Percentiles rank a stretch among this genome's conserved stretches.
Evolutionary conservation across 2,329 filamentous ascomycete genomes (phyloP).

Genomic region (Neopestalotiopsis sp.): DNA sequence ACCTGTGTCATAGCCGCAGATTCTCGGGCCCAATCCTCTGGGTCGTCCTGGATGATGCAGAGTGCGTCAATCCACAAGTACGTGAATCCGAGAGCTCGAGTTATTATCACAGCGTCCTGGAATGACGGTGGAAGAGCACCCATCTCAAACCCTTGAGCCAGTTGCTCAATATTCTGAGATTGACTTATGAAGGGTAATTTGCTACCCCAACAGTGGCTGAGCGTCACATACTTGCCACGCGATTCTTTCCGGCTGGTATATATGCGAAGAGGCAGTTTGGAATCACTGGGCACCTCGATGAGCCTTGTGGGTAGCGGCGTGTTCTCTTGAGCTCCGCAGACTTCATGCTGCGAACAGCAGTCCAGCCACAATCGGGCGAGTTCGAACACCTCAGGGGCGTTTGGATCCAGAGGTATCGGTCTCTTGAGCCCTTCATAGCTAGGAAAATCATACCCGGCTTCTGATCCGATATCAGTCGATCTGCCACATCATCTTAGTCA

Average conservation of each 20-base stretch:
- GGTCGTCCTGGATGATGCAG: constrained; percentile 22
- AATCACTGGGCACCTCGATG: background rate
- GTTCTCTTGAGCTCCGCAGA: background rate
- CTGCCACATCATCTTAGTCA: background rate
- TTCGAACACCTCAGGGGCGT: background rate
- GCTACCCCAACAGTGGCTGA: constrained; percentile 18
- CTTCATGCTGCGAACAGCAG: background rate
- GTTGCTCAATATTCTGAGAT: background rate
- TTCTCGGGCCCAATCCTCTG: constrained; percentile 19
- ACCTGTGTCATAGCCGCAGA: background rate
- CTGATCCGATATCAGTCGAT: background rate
- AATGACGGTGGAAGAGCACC: background rate
- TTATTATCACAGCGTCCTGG: constrained; percentile 8
- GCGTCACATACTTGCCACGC: background rate
- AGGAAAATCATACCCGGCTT: background rate
- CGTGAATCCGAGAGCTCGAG: constrained; percentile 8
- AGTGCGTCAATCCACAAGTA: constrained; percentile 26
- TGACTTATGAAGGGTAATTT: background rate
- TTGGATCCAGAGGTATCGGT: background rate
- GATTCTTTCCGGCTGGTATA: background rate
- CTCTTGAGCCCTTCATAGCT: background rate
- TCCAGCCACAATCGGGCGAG: background rate
- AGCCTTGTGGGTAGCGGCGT: background rate
- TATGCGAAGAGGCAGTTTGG: background rate
- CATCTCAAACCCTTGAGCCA: background rate